Base-by-base conservation (phyloP, 257 asterid species). In the Nicotiana attenuata region DNA sequence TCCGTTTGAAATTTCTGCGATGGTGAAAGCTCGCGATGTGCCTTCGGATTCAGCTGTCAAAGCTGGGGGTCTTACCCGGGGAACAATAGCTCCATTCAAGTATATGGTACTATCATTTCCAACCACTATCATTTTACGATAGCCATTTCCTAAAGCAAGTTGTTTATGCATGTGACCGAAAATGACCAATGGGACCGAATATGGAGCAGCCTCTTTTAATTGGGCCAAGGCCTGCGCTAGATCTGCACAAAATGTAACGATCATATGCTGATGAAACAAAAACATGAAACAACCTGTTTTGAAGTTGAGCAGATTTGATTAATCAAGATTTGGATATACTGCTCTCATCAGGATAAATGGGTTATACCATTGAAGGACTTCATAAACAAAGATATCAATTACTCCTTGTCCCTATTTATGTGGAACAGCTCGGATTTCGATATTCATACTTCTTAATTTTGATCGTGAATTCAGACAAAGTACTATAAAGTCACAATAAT, bases 91-190 rank as follows among this genome's bases (percentile, higher is more conserved):
- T 45, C 99, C 98, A 7, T 94, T 95, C 80, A 95, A 91, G 84
- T 92, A 92, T 78, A 91, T 83, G 60, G 82, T 90, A 73, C 83
- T 85, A 85, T 92, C 94, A 35, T 90, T 92, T 69, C 92, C 96
- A 52, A 89, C 88, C 78, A 90, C 97, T 63, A 95, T 69, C 99
- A 95, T 95, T 86, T 92, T 92, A 38, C 97, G 93, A 83, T 83
- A 83, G 81, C 92, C 98, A 31, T 83, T 86, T 81, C 97, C 92
- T 88, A 73, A 77, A 59, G 93, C 94, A 78, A 95, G 91, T 77
- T 80, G 85, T 83, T 95, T 94, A 78, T 95, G 97, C 98, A 94
- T 94, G 94, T 95, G 99, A 63, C 99, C 99, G 82, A 93, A 95
- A 86, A 92, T 97, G n/a, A 95, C 98, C 90, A 95, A 77, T 59